A percentile compares a stretch with the other conserved stretches of the same genome.
These are phyloP conservation scores for Aspergillus pseudoterreus DNA, from an alignment of 2,329 filamentous ascomycete genomes.

Conservation along the genomic window DNA sequence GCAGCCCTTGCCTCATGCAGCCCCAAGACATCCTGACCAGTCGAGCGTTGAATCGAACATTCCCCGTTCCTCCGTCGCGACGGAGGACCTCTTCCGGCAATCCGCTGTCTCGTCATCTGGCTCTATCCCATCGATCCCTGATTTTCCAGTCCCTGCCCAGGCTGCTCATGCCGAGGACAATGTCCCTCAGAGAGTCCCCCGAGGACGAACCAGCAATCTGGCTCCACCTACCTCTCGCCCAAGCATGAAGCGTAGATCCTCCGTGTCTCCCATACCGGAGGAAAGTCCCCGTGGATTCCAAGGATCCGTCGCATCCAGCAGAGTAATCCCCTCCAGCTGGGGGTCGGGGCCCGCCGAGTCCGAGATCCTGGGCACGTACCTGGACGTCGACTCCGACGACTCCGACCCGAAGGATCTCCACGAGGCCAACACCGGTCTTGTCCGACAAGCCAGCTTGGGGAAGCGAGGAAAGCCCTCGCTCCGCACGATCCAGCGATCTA, in stretches of 20 bases:
- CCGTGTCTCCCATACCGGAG: constrained; percentile 72
- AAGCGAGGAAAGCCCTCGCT: constrained; percentile 40
- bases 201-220: constrained; percentile 25
- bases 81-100: constrained; percentile 27
- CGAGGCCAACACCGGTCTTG: constrained; percentile 25
- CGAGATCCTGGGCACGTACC: constrained; percentile 41
- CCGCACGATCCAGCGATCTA: constrained; percentile 36
- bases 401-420: constrained; percentile 11
- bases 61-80: constrained; percentile 24
- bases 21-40: constrained; percentile 14
- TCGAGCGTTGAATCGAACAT: constrained; percentile 4
- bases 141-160: constrained; percentile 21
- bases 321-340: constrained; percentile 68
- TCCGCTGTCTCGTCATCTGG: constrained; percentile 22
- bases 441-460: constrained; percentile 43
- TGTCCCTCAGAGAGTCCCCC: constrained; percentile 14
- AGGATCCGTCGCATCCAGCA: constrained; percentile 66
- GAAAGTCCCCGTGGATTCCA: constrained; percentile 55
- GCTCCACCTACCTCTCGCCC: constrained; percentile 26
- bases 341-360: constrained; percentile 47
- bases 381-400: constrained; percentile 27
- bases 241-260: constrained; percentile 60
- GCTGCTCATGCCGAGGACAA: constrained; percentile 18
- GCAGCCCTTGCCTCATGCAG: constrained; percentile 20
- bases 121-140: constrained; percentile 27